Evolutionary conservation across 2,329 filamentous ascomycete genomes (phyloP).

Genomic region (Diaporthe citriasiana): DNA sequence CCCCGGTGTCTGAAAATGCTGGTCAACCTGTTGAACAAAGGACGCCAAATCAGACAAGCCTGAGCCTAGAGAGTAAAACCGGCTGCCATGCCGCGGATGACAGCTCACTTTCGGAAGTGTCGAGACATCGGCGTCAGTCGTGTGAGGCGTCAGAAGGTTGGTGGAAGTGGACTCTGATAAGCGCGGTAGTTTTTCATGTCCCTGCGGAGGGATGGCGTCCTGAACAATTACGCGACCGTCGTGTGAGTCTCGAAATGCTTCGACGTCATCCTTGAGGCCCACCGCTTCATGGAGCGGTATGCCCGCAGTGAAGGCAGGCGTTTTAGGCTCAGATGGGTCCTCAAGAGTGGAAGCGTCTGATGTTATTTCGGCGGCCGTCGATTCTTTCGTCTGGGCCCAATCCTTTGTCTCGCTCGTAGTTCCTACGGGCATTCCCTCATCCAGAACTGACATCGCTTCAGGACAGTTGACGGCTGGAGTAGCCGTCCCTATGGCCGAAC

Average conservation of each 20-base stretch:
- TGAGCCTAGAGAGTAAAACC: constrained; percentile 44
- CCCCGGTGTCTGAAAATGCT: constrained; percentile 35
- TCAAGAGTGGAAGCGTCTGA: constrained; percentile 29
- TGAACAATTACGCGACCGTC: not conserved
- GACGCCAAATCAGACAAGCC: constrained; percentile 46
- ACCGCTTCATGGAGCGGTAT: not conserved
- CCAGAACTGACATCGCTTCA: not conserved
- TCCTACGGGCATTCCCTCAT: not conserved
- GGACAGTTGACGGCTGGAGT: not conserved
- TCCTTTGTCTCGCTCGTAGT: not conserved
- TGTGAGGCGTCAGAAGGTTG: not conserved
- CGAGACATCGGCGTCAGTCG: not conserved
- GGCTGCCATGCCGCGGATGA: constrained; percentile 40
- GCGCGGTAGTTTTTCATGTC: not conserved
- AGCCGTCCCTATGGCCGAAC: not conserved
- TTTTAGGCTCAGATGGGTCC: constrained; percentile 26
- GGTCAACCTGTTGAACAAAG: constrained; percentile 45
- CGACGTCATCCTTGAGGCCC: not conserved
- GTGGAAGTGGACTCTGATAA: not conserved
- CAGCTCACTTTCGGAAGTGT: constrained; percentile 10
- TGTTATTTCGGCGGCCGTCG: not conserved
- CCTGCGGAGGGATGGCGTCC: not conserved
- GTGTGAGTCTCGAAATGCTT: constrained; percentile 1
- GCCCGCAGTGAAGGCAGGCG: constrained; percentile 10
- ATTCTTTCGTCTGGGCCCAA: not conserved